Conservation (phyloP, 2,329 filamentous ascomycete species). For the Chaetomium sp. region DNA sequence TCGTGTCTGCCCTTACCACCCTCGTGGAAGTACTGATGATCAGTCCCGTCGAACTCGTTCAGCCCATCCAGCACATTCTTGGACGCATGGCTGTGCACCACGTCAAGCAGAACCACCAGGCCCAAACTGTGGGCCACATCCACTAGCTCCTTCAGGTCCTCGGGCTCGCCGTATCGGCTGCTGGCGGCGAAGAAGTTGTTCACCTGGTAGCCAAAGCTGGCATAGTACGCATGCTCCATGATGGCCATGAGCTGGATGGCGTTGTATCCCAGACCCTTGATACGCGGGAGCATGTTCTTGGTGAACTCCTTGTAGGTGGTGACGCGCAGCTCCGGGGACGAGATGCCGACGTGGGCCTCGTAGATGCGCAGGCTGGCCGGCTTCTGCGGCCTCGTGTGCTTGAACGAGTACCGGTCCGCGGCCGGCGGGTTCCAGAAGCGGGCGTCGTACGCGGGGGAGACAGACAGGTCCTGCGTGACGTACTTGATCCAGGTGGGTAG, state of each 20-base stretch:
- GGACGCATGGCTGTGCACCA: constrained; percentile 96
- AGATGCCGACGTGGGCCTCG: constrained; percentile 98
- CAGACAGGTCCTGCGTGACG: constrained; percentile 86
- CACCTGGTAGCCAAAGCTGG: constrained; percentile 97
- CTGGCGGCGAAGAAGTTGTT: constrained; percentile 99
- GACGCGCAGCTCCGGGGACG: constrained; percentile 83
- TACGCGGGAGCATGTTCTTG: constrained; percentile 84
- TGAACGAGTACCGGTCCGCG: constrained; percentile 77
- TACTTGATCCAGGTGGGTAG: constrained; percentile 97
- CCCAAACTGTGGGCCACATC: constrained; percentile 93
- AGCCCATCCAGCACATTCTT: constrained; percentile 96
- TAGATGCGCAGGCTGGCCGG: constrained; percentile 88
- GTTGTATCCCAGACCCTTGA: constrained; percentile 90
- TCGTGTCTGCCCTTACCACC: constrained; percentile 85
- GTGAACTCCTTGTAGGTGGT: constrained; percentile 98
- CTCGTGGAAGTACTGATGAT: constrained; percentile 93
- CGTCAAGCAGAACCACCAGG: constrained; percentile 86
- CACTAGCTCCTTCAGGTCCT: constrained; percentile 94
- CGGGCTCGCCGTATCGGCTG: constrained; percentile 89
- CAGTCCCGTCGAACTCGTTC: constrained; percentile 93
- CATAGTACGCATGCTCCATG: constrained; percentile 99
- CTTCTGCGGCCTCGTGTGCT: constrained; percentile 79
- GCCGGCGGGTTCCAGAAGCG: constrained; percentile 94
- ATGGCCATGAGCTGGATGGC: constrained; percentile 98
- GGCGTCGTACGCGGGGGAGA: constrained; percentile 92